These are phyloP conservation scores for Solanum medicagineum DNA, from an alignment of 257 asterid species.

Conservation along the genomic window DNA sequence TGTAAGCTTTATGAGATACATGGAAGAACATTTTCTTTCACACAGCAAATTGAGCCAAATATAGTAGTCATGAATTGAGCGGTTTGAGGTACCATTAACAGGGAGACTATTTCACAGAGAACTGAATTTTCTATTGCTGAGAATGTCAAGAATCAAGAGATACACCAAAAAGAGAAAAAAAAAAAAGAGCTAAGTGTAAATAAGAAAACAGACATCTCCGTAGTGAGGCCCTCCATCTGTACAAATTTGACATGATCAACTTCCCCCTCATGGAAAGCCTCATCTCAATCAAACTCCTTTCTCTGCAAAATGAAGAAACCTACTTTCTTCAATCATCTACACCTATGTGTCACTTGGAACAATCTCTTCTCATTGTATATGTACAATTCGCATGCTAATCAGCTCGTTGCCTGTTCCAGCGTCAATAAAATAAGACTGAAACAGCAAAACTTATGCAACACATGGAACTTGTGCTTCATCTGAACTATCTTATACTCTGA, in stretches of 20 bases:
- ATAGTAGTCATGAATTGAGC: neutral
- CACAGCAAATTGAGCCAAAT: neutral
- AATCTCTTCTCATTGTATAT: neutral
- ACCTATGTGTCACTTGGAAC: neutral
- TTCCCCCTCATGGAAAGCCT: neutral
- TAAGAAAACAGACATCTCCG: neutral
- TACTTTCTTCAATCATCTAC: neutral
- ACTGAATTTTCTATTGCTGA: neutral
- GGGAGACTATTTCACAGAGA: neutral
- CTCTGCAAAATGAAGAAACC: neutral
- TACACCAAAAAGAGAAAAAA: neutral
- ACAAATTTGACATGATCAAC: neutral
- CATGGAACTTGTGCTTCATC: neutral
- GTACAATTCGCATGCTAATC: neutral
- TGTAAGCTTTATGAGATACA: neutral
- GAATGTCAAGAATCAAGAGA: neutral
- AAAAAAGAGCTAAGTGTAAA: neutral
- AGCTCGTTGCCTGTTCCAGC: neutral
- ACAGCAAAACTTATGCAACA: neutral
- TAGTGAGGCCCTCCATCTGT: neutral
- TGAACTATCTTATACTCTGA: slow-evolving; percentile 7
- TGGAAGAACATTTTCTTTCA: neutral
- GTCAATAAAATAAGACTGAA: neutral
- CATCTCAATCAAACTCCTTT: neutral
- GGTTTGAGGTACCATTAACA: neutral